Base-by-base conservation (phyloP, 441 rosid species). In the Sinapis alba region DNA sequence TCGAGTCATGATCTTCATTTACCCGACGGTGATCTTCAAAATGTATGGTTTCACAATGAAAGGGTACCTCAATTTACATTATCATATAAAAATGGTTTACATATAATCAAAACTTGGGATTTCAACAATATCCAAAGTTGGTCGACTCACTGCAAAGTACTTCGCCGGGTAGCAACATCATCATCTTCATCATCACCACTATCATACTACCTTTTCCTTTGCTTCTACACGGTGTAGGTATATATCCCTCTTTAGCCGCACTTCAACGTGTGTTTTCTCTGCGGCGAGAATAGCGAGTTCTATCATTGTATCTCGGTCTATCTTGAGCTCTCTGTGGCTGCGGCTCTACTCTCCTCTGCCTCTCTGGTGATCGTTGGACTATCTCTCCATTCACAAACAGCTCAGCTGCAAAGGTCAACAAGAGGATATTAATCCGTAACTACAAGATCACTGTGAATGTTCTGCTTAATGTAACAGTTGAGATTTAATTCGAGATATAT, bases 301-400 rank as follows among this genome's bases (percentile, higher is more conserved):
- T 80, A 82, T 93, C 99, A 63, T 96, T 96, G 84, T 93, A 96
- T 83, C 99, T 91, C 8, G 99, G 99, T 76, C 98, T 84, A 76
- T 93, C 97, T 50, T 89, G 87, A 11, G 91, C 89, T 85, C 97
- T 87, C 85, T 90, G 98, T 1, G 97, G 97, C 84, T 86, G 98
- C 5, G 98, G 97, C 65, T 89, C 95, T 74, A 93, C 97, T 78
- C 97, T 84, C 77, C 86, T 90, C 81, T 95, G 97, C 77, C 98
- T 90, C 80, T 95, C 99, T 8, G 99, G 98, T 47, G 97, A 68
- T 73, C 98, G 85, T 78, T 91, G 96, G 51, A 96, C 97, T 75
- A 93, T 88, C 88, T 96, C 97, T 5, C 98, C 98, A 65, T 96
- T 91, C 74, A 96, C 98, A 85, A 88, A 86, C 79, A 96, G 69